Base-by-base conservation (phyloP, 805 yeast genomes). In the Sugiyamaella boreocaroliniensis region DNA sequence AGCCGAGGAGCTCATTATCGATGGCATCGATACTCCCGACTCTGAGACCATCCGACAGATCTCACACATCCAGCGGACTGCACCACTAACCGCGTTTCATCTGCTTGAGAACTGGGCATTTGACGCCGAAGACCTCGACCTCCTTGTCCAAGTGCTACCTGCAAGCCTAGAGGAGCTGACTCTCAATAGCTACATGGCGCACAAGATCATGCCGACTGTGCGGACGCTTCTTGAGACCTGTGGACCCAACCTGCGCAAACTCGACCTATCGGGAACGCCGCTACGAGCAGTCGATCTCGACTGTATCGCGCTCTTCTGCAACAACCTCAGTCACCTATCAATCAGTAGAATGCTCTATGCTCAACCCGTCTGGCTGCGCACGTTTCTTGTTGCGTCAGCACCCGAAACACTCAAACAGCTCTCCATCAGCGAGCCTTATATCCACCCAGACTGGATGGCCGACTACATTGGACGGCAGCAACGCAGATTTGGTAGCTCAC, bases 371-470 rank as follows among this genome's bases (percentile, higher is more conserved):
- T 52, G 54, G 15, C 12, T 56, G 12, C 47, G 40, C 29, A 26
- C 19, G 9, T 56, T 56, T 22, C 43, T 55, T 29, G 26, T 43
- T 16, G 29, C 26, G 9, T 10, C 26, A 29, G 47, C 51, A 2
- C 54, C 55, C 3, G 11, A 18, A 9, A 29, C 46, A 20, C 54
- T 55, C 29, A 14, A 18, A 9, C 15, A 15, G n/a, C 48, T 55
- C 18, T 52, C 55, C 9, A 22, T 52, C 10, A 47, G 22, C 41
- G 49, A 54, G 22, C 50, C 40, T 43, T n/a, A 22, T 14, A 48
- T 55, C 14, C 29, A 41, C 6, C 55, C 58, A 11, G 49, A 40
- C 44, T 50, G 54, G 55, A 15, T 55, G 12, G 14, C 45, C 34
- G 48, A 32, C 12, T 55, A 42, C 43, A 41, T 52, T 11, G 29